These are phyloP conservation scores for Nicotiana noctiflora DNA, from an alignment of 257 asterid genomes.

Conservation along the genomic window DNA sequence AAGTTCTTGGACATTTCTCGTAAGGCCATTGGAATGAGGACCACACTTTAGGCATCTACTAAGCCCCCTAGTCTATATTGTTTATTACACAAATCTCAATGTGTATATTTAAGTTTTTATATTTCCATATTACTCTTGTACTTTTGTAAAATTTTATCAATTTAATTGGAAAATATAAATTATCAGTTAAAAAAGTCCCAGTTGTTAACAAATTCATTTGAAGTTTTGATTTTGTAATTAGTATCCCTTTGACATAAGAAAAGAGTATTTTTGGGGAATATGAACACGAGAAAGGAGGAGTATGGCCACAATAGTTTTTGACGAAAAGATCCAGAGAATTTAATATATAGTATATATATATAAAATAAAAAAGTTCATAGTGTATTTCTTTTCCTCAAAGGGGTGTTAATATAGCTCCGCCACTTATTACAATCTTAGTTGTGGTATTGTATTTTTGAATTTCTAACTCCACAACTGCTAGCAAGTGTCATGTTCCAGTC, in stretches of 20 bases:
- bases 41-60: neutral
- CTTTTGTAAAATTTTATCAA: neutral
- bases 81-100: neutral
- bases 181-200: neutral
- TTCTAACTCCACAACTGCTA: too few species aligned
- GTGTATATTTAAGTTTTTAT: neutral
- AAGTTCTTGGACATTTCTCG: neutral
- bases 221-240: neutral
- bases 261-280: neutral
- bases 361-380: too few species aligned
- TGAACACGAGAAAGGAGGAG: neutral
- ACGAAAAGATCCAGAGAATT: too few species aligned
- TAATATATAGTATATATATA: too few species aligned
- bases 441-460: too few species aligned
- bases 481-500: too few species aligned
- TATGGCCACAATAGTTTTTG: neutral
- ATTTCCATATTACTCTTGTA: neutral
- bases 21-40: neutral
- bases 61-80: neutral
- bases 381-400: too few species aligned
- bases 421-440: too few species aligned
- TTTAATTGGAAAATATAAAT: neutral
- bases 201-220: neutral
- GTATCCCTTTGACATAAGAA: neutral
- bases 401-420: too few species aligned